These are phyloP conservation scores for Haplosporangium gracile DNA, from an alignment of 192 early-diverging fungal species.

Conservation along the genomic window DNA sequence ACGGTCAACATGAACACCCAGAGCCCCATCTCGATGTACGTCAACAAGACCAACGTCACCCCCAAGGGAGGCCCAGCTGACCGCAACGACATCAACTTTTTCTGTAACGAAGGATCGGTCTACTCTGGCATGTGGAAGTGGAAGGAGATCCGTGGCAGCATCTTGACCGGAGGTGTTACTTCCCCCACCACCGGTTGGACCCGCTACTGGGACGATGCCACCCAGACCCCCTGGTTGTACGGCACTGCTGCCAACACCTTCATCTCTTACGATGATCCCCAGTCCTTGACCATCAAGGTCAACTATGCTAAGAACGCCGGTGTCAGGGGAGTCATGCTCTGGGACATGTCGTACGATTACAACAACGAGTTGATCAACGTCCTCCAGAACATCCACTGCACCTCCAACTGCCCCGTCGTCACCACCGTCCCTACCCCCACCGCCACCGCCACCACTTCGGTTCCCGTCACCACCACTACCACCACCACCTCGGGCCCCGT, in stretches of 20 bases:
- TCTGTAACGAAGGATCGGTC: conserved; percentile 61
- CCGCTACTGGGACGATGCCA: conserved; percentile 73
- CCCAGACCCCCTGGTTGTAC: conserved; percentile 83
- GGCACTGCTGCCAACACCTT: conserved; percentile 71
- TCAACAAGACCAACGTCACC: conserved; percentile 54
- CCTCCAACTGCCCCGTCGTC: conserved; percentile 48
- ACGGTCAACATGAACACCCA: conserved; percentile 35
- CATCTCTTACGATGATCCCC: conserved; percentile 85
- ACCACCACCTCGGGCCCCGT: conserved; percentile 8
- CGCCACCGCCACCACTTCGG: conserved; percentile 6
- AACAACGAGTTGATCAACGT: conserved; percentile 50
- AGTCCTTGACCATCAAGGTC: conserved; percentile 73
- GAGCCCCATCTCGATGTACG: conserved; percentile 29
- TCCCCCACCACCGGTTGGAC: conserved; percentile 75
- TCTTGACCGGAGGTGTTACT: conserved; percentile 66
- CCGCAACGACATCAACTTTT: conserved; percentile 65
- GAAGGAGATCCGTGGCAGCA: conserved; percentile 72
- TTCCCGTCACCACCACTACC: conserved; percentile 7
- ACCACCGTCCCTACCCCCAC: conserved; percentile 14
- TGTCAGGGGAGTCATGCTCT: conserved; percentile 78
- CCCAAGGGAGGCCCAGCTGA: conserved; percentile 69
- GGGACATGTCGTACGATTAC: conserved; percentile 62
- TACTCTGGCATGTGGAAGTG: conserved; percentile 78
- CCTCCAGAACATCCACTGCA: conserved; percentile 53
- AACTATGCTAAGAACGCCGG: conserved; percentile 61